Base-by-base conservation (phyloP, 306 rosid species). In the Trifolium subterraneum region DNA sequence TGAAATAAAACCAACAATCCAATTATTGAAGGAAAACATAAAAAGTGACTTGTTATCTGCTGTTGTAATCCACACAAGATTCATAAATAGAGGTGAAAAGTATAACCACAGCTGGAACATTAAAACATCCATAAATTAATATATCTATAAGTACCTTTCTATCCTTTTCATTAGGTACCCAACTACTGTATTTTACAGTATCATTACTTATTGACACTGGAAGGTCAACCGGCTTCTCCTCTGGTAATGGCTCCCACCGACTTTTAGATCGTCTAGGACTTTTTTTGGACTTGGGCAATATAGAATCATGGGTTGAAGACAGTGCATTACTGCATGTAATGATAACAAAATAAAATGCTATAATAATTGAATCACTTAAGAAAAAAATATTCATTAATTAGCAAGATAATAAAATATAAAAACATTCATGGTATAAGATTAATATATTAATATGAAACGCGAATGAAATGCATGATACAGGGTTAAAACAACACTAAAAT, bases 241-340 rank as follows among this genome's bases (percentile, higher is more conserved):
- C 98, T 2, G 86, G 88, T 76, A 95, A 72, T 75, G 99, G 99
- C 81, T 95, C 99, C 99, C 99, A 95, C 82, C 99, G 87, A 80
- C 99, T 95, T 85, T 84, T 94, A 54, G 90, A 80, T 78, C 89
- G 88, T 70, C 90, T 88, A 14, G 99, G 99, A 87, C 96, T 94
- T 80, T 86, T 85, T 75, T 86, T 92, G 75, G 68, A 80, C 79
- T 89, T 90, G 29, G 89, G 82, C 87, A 86, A 82, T 39, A 75
- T 71, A 27, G 85, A 86, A 67, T 78, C 81, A 64, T 75, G 83
- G 67, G 73, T 62, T 47, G 85, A 79, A 79, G 76, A 72, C 72
- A 68, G 83, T 72, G 83, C 81, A 71, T 79, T 85, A 78, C 93
- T 79, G 90, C 85, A 83, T 41, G 55, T 73, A 61, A 77, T 16